phyloP scores from a whole-genome alignment of 257 asterid genomes.

The Voacanga thouarsii region DNA sequence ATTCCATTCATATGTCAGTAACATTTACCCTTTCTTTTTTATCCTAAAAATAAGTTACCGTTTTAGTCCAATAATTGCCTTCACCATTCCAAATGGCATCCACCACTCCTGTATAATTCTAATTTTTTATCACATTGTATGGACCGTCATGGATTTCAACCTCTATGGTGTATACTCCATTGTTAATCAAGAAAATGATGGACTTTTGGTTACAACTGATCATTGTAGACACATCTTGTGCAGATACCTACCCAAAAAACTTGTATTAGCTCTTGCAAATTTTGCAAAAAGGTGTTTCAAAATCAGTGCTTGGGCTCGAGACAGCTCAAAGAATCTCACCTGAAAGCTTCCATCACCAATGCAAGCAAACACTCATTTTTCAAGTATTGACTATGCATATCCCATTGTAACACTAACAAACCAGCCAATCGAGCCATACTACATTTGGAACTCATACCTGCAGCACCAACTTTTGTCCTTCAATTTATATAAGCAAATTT shows the following conservation, averaged over 20 bases:
- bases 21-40: not conserved
- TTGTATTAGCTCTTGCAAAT: not conserved
- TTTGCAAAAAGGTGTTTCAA: not conserved
- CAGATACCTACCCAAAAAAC: constrained; percentile 44
- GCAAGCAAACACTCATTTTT: constrained; percentile 55
- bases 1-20: not conserved
- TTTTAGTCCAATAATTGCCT: constrained; percentile 69
- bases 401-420: constrained; percentile 64
- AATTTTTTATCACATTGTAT: constrained; percentile 69
- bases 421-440: constrained; percentile 54
- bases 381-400: constrained; percentile 57
- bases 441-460: constrained; percentile 81
- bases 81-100: constrained; percentile 63
- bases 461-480: constrained; percentile 51
- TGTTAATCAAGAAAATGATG: constrained; percentile 68
- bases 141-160: constrained; percentile 81
- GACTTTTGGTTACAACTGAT: constrained; percentile 47
- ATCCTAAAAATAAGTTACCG: constrained; percentile 25
- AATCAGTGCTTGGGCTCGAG: not conserved
- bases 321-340: constrained; percentile 23
- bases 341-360: constrained; percentile 84
- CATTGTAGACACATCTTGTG: constrained; percentile 71
- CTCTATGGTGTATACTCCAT: constrained; percentile 70
- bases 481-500: constrained; percentile 19
- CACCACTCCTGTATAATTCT: constrained; percentile 62